Base-by-base conservation (phyloP, 2,329 filamentous ascomycete genomes). In the Talaromyces verruculosus region DNA sequence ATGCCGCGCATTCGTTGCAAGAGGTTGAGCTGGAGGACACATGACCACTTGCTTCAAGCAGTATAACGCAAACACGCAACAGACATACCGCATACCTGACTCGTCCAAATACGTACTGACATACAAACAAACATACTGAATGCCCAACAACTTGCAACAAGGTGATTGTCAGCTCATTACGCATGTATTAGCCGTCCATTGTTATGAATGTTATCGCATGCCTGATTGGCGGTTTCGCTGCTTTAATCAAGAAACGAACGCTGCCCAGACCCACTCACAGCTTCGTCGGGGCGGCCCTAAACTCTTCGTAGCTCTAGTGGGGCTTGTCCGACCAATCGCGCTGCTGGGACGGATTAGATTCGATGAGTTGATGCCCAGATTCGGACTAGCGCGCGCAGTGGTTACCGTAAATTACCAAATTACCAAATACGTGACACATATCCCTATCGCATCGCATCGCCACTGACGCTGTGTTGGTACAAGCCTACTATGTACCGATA, bases 191-290 rank as follows among this genome's bases (percentile, higher is more conserved):
- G 19, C 41, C 8, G 43, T 47, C 41, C 19, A 10, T 47, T n/a
- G 15, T 51, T n/a, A n/a, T n/a, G n/a, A n/a, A n/a, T n/a, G n/a
- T n/a, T 19, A 17, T 30, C 49, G 49, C 25, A 25, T 53, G 15
- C 11, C 49, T 25, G 25, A 53, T 53, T 53, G 49, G 49, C 28
- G 11, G 15, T 25, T 13, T 11, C 25, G 43, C 37, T n/a, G 39
- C 39, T n/a, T n/a, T 7, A 41, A 39, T 53, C 49, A 53, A n/a
- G 49, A 53, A 53, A 30, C 25, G 7, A 30, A 53, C 47, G 30
- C 49, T 53, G 49, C 49, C 49, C 49, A 53, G 49, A 74, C 47
- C 22, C 47, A 19, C 60, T 15, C 41, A 15, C 22, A 53, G 47
- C 61, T 63, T 43, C 30, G 35, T 25, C 61, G 61, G 47, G 61